A percentile compares a stretch with the other conserved stretches of the same genome.
Conservation (phyloP, 805 yeast genomes). For the Priceomyces haplophilus region DNA sequence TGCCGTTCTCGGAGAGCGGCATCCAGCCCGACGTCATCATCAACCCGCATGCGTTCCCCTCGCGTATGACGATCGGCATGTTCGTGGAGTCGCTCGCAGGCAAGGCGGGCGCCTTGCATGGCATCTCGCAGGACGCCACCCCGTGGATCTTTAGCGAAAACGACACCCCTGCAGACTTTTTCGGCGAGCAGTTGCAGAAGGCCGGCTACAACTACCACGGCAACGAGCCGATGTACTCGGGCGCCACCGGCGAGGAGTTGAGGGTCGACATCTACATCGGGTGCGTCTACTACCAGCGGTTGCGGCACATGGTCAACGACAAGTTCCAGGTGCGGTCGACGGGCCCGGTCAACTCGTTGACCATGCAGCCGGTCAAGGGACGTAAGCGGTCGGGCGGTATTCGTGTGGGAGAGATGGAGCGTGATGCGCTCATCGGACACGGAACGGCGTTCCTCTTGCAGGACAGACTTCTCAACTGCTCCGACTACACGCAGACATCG, state of each 20-base stretch:
- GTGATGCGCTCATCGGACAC: conserved; percentile 98
- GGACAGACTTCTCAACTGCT: conserved; percentile 90
- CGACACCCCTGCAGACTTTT: conserved; percentile 96
- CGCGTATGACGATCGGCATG: conserved; percentile 99
- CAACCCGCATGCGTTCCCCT: conserved; percentile 99
- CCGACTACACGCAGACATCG: conserved; percentile 90
- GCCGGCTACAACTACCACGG: conserved; percentile 98
- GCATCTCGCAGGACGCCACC: conserved; percentile 94
- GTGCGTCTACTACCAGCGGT: conserved; percentile 94
- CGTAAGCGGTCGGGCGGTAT: conserved; percentile 99
- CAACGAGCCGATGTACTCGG: conserved; percentile 98
- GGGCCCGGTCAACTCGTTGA: conserved; percentile 94
- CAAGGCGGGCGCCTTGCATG: conserved; percentile 96
- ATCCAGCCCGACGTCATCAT: conserved; percentile 97
- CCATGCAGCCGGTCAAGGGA: conserved; percentile 99
- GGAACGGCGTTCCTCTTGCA: conserved; percentile 94
- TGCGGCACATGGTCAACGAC: conserved; percentile 99
- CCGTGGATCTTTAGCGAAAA: conserved; percentile 92
- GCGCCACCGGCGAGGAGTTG: conserved; percentile 96
- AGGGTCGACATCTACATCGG: conserved; percentile 96
- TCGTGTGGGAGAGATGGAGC: conserved; percentile 99
- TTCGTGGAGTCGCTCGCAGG: conserved; percentile 98
- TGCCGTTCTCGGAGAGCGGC: conserved; percentile 96
- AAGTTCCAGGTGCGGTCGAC: conserved; percentile 99
- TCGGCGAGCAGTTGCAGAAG: conserved; percentile 83